These are phyloP conservation scores for Pseudogymnoascus sp. DNA, from an alignment of 2,329 filamentous ascomycete genomes.

Conservation along the genomic window DNA sequence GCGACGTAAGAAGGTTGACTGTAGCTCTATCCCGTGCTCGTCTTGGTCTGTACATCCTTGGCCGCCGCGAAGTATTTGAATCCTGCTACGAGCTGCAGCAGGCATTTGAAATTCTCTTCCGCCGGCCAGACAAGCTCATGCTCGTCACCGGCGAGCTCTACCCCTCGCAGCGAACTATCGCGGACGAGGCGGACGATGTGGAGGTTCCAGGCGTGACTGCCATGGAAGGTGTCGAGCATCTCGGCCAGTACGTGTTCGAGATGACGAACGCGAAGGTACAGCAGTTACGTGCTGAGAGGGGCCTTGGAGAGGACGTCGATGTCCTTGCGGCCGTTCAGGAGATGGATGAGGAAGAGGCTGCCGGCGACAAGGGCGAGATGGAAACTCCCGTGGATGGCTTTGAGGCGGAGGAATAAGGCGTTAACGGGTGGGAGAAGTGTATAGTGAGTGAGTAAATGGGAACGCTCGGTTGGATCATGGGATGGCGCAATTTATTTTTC, in stretches of 20 bases:
- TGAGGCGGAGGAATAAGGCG: slow-evolving; percentile 3
- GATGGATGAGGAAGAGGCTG: slow-evolving; percentile 1
- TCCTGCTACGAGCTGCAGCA: slow-evolving; percentile 78
- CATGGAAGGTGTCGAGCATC: slow-evolving; percentile 88
- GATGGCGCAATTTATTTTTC: neutral
- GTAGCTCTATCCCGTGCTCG: slow-evolving; percentile 90
- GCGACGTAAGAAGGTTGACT: slow-evolving; percentile 86
- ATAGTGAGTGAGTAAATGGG: neutral
- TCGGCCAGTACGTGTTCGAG: slow-evolving; percentile 93
- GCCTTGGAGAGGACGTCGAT: neutral
- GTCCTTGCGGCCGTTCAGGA: neutral
- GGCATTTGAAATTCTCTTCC: slow-evolving; percentile 72
- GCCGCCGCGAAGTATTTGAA: slow-evolving; percentile 81
- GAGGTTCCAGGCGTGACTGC: slow-evolving; percentile 52
- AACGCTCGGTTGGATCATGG: neutral
- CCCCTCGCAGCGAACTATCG: slow-evolving; percentile 52
- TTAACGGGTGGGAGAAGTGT: neutral
- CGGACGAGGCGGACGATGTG: slow-evolving; percentile 37
- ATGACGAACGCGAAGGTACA: slow-evolving; percentile 61
- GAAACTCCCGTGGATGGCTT: neutral
- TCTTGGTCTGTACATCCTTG: slow-evolving; percentile 85
- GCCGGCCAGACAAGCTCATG: slow-evolving; percentile 71
- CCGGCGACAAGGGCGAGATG: neutral
- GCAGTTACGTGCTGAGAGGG: slow-evolving; percentile 15
- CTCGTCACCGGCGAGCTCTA: slow-evolving; percentile 83